Evolutionary conservation across 192 early-diverging fungal species (phyloP).

Genomic region (Lunasporangiospora selenospora): DNA sequence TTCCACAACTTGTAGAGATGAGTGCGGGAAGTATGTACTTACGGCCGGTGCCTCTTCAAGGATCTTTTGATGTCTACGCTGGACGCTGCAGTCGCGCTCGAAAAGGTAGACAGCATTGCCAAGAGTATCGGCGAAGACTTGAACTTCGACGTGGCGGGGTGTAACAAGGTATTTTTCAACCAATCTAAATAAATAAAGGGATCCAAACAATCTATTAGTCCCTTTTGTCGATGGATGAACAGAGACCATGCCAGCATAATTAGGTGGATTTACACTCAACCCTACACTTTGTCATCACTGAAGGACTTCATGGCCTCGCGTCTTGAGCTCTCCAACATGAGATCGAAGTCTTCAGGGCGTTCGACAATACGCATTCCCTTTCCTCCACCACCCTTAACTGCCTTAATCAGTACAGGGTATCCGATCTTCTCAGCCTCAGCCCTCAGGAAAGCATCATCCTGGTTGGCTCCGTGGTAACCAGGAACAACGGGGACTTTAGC

Average conservation of each 20-base stretch:
- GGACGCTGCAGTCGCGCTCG: constrained; percentile 96
- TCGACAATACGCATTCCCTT: constrained; percentile 97
- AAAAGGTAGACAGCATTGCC: constrained; percentile 93
- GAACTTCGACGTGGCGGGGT: constrained; percentile 95
- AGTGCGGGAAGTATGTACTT: constrained; percentile 12
- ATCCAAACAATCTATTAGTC: too few species aligned
- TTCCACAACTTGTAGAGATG: too few species aligned
- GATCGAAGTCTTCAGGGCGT: constrained; percentile 73
- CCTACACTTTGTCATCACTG: constrained; percentile 83
- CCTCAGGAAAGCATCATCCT: constrained; percentile 76
- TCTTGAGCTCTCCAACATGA: constrained; percentile 84
- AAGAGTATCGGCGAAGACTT: constrained; percentile 90
- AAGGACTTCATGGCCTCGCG: constrained; percentile 92
- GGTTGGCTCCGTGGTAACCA: constrained; percentile 92
- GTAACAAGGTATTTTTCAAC: constrained; percentile 91
- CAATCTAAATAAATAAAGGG: constrained; percentile 45
- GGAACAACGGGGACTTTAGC: constrained; percentile 93
- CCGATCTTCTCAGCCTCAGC: constrained; percentile 82
- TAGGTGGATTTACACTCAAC: too few species aligned
- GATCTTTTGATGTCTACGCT: constrained; percentile 95
- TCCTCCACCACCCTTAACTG: constrained; percentile 95
- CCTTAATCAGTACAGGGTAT: constrained; percentile 98
- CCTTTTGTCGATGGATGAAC: too few species aligned
- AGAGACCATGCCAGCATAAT: too few species aligned
- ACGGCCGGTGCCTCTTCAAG: constrained; percentile 94